Evolutionary conservation across 169 alveolate species (phyloP).

Genomic region (Plasmodium berghei): DNA sequence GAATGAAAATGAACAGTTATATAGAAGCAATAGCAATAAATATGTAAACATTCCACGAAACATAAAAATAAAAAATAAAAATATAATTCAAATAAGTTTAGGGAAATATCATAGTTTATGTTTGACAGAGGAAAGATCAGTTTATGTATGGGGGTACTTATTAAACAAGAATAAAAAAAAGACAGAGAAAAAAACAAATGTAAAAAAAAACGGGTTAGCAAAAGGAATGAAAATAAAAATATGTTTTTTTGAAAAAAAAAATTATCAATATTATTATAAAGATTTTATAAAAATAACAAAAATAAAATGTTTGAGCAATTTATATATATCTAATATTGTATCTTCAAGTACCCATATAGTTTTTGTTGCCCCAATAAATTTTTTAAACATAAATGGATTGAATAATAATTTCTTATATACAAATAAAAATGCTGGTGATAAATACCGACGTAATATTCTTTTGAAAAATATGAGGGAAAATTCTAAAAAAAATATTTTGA

Average conservation of each 20-base stretch:
- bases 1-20: not conserved
- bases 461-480: constrained; percentile 3
- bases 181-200: not conserved
- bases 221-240: not conserved
- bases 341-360: constrained; percentile 66
- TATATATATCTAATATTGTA: constrained; percentile 32
- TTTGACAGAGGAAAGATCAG: constrained; percentile 53
- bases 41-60: constrained; percentile 57
- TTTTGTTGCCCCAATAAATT: constrained; percentile 51
- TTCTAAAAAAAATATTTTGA: constrained; percentile 1
- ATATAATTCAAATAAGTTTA: constrained; percentile 44
- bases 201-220: not conserved
- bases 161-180: not conserved
- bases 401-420: not conserved
- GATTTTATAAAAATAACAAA: constrained; percentile 23
- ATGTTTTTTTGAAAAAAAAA: not conserved
- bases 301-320: constrained; percentile 37
- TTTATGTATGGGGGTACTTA: constrained; percentile 72
- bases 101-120: constrained; percentile 68
- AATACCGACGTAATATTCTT: constrained; percentile 13
- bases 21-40: constrained; percentile 14
- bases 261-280: constrained; percentile 11
- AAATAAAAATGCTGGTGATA: constrained; percentile 18
- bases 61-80: constrained; percentile 40
- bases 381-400: not conserved